These are phyloP conservation scores for Talaromyces sp. DNA, from an alignment of 2,329 filamentous ascomycete genomes.

Conservation along the genomic window DNA sequence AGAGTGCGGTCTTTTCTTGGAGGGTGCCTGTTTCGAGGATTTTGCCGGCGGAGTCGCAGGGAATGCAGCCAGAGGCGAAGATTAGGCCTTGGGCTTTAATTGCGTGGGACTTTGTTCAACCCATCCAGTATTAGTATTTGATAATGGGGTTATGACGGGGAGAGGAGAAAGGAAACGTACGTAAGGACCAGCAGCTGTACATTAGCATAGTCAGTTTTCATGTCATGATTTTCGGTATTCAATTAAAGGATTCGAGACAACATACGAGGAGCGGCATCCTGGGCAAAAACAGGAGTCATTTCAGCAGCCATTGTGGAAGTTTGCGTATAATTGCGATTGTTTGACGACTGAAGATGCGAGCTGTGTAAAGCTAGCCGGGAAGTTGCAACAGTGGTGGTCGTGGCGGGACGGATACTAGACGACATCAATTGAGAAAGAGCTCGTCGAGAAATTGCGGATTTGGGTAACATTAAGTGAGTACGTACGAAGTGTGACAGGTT, in stretches of 20 bases:
- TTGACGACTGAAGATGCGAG: not conserved
- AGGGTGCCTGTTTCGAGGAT: slow-evolving; percentile 58
- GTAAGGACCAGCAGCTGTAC: slow-evolving; percentile 39
- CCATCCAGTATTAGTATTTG: not conserved
- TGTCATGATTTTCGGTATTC: not conserved
- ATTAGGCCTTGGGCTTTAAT: slow-evolving; percentile 64
- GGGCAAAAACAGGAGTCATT: slow-evolving; percentile 36
- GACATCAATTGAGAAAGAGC: slow-evolving; percentile 4
- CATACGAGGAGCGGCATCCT: slow-evolving; percentile 45
- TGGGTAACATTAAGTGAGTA: not conserved
- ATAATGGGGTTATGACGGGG: not conserved
- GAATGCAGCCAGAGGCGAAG: slow-evolving; percentile 73
- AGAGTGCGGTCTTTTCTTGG: slow-evolving; percentile 63
- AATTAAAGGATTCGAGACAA: slow-evolving; percentile 11
- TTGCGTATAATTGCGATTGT: not conserved
- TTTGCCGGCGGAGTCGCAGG: slow-evolving; percentile 57
- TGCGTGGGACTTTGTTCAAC: slow-evolving; percentile 46
- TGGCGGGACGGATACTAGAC: not conserved
- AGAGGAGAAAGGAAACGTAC: slow-evolving; percentile 24
- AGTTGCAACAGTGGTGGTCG: not conserved
- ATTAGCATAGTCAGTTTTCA: not conserved
- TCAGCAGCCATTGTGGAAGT: slow-evolving; percentile 30
- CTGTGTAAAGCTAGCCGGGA: not conserved
- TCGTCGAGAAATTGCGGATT: not conserved
- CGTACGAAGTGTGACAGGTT: not conserved